These are phyloP conservation scores for Hippophae tibetana DNA, from an alignment of 306 rosid species.

Conservation along the genomic window DNA sequence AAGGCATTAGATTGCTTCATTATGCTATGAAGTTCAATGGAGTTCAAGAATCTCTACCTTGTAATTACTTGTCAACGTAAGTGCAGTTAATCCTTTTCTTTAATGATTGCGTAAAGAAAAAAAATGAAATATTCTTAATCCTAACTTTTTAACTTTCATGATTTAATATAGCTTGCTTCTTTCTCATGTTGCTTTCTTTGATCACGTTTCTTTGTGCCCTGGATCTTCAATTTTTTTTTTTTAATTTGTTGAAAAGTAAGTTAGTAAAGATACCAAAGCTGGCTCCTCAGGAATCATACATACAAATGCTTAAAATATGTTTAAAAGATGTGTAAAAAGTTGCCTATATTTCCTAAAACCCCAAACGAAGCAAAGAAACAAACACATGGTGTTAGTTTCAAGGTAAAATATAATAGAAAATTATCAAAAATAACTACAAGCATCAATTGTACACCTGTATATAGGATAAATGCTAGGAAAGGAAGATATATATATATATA, in stretches of 20 bases:
- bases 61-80: background rate
- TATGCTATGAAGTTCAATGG: too few relatives aligned
- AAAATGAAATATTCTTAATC: background rate
- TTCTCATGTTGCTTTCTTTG: slow-evolving; percentile 6
- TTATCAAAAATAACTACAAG: slow-evolving; percentile 11
- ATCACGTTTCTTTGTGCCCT: too few relatives aligned
- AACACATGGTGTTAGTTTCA: slow-evolving; percentile 9
- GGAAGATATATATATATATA: too few relatives aligned
- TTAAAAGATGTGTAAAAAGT: too few relatives aligned
- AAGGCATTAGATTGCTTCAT: too few relatives aligned
- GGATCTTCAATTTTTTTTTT: too few relatives aligned
- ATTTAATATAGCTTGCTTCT: slow-evolving; percentile 2
- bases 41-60: too few relatives aligned
- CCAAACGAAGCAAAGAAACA: slow-evolving; percentile 23
- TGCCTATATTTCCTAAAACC: background rate
- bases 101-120: slow-evolving; percentile 27
- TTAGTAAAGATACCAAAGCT: too few relatives aligned
- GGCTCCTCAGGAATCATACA: too few relatives aligned
- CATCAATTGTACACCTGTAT: slow-evolving; percentile 30
- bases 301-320: too few relatives aligned
- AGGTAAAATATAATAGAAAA: slow-evolving; percentile 1
- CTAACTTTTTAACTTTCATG: background rate
- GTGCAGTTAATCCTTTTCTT: slow-evolving; percentile 45
- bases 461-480: background rate
- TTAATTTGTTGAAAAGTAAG: too few relatives aligned